Base-by-base conservation (phyloP, 495 filamentous ascomycete genomes). In the Podospora appendiculata region DNA sequence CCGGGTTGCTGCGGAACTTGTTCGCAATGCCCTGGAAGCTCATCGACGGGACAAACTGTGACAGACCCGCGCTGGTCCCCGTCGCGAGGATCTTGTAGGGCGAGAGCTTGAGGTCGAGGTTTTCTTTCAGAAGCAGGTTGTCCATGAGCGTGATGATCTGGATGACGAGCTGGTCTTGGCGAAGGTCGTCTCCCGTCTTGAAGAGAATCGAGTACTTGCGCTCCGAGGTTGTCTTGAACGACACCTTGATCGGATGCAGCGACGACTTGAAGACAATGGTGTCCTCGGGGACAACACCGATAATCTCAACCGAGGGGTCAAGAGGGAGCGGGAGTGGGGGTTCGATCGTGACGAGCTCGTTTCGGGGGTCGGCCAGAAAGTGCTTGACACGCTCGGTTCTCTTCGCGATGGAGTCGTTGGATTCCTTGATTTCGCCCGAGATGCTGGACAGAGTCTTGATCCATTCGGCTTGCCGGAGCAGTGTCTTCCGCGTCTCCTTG, bases 121-220 rank as follows among this genome's bases (percentile, higher is more conserved):
- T 99, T 63, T 97, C 93, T 59, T 97, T 96, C 45, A 85, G 87
- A 11, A 99, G 80, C 13, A 99, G 84, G 32, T 90, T 87, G 60
- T 99, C 93, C 93, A 99, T 99, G 45, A 99, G 78, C 1, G 86
- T 94, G 66, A 99, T 95, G 59, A 97, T 96, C 56, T 99, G 93
- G 55, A 99, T 94, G 44, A 97, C 90, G 0, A 99, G 81, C 67
- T 99, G 93, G 60, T 99, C 93, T 69, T 99, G 93, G 0, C 93
- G 87, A 39, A 99, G 79, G 62, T 99, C 93, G 61, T 99, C 93
- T 40, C 93, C 93, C 4, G 90, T 90, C 68, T 99, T 99, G 79
- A 97, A 97, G 43, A 96, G 83, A 47, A 99, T 84, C 14, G 90
- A 86, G 65, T 97, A 97, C 54, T 85, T 86, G 39, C 75, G 73